Conservation (phyloP, 352 stramenopile species). For the Peronospora farinosa region DNA sequence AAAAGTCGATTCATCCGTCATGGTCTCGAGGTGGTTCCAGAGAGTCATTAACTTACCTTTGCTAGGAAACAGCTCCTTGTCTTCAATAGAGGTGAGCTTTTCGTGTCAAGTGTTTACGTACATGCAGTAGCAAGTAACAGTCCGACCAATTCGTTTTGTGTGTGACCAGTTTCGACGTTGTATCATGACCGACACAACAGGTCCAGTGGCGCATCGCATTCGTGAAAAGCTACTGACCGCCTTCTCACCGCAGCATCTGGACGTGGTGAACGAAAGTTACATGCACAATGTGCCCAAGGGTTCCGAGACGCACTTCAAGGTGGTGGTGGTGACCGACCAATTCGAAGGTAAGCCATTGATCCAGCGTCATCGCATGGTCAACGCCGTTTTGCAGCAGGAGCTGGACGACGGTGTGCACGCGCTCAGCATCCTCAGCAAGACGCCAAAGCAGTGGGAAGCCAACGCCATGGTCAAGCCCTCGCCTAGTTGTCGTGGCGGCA, state of each 20-base stretch:
- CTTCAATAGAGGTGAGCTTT: slow-evolving; percentile 1
- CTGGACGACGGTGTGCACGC: slow-evolving; percentile 87
- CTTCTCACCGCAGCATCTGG: slow-evolving; percentile 61
- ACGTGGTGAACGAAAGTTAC: slow-evolving; percentile 92
- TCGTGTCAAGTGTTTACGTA: background rate
- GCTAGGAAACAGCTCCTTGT: no score
- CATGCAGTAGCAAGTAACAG: background rate
- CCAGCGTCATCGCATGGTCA: slow-evolving; percentile 90
- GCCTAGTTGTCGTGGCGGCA: slow-evolving; percentile 66
- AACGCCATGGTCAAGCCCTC: slow-evolving; percentile 50
- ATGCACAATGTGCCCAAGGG: slow-evolving; percentile 93
- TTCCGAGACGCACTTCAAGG: slow-evolving; percentile 96
- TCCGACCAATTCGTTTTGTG: background rate
- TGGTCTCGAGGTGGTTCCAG: slow-evolving; percentile 7
- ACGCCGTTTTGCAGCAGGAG: slow-evolving; percentile 83
- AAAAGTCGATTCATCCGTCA: slow-evolving; percentile 11
- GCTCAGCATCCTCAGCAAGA: slow-evolving; percentile 93
- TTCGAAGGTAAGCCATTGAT: slow-evolving; percentile 87
- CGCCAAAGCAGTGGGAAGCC: slow-evolving; percentile 85
- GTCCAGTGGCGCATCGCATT: slow-evolving; percentile 56
- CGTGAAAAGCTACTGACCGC: slow-evolving; percentile 53
- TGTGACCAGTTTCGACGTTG: slow-evolving; percentile 12
- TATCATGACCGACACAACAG: slow-evolving; percentile 34
- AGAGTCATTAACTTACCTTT: no score
- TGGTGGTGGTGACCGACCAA: slow-evolving; percentile 86